Percentiles rank a stretch among this genome's conserved stretches.
phyloP scores from a whole-genome alignment of 2,329 filamentous ascomycete species.

The Lizonia empirigonia region DNA sequence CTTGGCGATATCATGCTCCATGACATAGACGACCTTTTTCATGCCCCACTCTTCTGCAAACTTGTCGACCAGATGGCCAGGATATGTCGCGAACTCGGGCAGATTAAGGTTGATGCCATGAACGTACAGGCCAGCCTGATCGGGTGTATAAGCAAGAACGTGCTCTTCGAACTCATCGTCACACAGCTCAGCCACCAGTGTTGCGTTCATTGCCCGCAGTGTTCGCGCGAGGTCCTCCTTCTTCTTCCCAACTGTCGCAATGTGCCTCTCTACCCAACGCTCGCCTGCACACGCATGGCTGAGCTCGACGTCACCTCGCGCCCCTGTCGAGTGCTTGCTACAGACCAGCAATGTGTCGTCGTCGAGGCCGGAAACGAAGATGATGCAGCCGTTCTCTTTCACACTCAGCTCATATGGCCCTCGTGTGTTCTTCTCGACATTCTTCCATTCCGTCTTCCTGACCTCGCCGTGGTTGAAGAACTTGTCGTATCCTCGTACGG shows the following conservation, averaged over 20 bases:
- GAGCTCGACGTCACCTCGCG: constrained; percentile 69
- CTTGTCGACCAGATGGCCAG: constrained; percentile 78
- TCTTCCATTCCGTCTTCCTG: constrained; percentile 77
- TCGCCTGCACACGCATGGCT: constrained; percentile 89
- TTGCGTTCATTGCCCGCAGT: constrained; percentile 81
- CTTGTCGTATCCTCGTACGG: constrained; percentile 92
- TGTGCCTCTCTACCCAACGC: constrained; percentile 78
- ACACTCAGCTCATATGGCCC: constrained; percentile 95
- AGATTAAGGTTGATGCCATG: constrained; percentile 96
- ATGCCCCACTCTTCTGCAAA: constrained; percentile 96
- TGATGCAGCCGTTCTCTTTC: constrained; percentile 99
- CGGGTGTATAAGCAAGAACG: constrained; percentile 83
- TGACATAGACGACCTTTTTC: constrained; percentile 80
- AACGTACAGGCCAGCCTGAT: constrained; percentile 87
- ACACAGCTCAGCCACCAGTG: constrained; percentile 93
- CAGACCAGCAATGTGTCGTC: constrained; percentile 92
- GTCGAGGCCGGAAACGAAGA: constrained; percentile 90
- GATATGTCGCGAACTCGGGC: constrained; percentile 88
- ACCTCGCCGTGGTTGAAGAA: constrained; percentile 96
- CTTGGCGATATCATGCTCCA: constrained; percentile 73
- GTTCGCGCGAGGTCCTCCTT: constrained; percentile 77
- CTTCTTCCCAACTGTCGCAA: constrained; percentile 76
- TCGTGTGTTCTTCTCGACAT: constrained; percentile 74
- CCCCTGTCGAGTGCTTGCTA: constrained; percentile 96
- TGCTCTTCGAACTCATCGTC: constrained; percentile 98